Percentiles rank a stretch among this genome's conserved stretches.
Evolutionary conservation across 441 rosid genomes (phyloP).

Genomic region (Adansonia rubrostipa): DNA sequence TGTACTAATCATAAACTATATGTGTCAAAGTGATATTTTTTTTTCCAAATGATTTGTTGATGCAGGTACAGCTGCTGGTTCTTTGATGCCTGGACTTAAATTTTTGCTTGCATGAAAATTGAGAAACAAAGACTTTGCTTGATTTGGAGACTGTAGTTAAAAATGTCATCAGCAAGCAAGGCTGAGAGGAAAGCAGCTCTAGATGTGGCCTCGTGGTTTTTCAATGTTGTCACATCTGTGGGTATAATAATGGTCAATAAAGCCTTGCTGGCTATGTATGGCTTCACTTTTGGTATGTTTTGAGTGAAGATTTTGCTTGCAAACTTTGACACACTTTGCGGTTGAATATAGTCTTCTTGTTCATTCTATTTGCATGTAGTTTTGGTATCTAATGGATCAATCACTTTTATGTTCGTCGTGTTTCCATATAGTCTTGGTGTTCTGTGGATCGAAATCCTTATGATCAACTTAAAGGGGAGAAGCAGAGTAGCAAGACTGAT

Average conservation of each 20-base stretch:
- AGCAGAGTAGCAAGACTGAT: background rate
- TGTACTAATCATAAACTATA: background rate
- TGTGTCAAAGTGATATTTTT: background rate
- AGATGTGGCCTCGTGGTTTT: conserved; percentile 95
- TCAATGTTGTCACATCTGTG: conserved; percentile 95
- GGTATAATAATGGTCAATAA: conserved; percentile 94
- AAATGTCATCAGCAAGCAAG: conserved; percentile 69
- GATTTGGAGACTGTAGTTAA: conserved; percentile 24
- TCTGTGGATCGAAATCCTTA: background rate
- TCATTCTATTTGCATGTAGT: background rate
- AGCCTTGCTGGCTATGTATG: conserved; percentile 90
- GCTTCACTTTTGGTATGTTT: conserved; percentile 81
- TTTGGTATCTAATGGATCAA: background rate
- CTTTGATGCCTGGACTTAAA: conserved; percentile 9
- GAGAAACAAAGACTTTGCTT: conserved; percentile 38
- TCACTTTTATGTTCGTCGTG: background rate
- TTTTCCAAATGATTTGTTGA: conserved; percentile 24
- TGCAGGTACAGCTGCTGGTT: conserved; percentile 27
- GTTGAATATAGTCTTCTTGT: too few relatives aligned
- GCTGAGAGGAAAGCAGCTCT: conserved; percentile 70
- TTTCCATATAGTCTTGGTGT: background rate
- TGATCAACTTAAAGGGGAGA: background rate
- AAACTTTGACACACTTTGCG: conserved; percentile 18
- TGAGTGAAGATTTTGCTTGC: background rate
- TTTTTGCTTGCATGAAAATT: conserved; percentile 40